phyloP scores from a whole-genome alignment of 768 basidiomycete species.

The Suillus weaverae region DNA sequence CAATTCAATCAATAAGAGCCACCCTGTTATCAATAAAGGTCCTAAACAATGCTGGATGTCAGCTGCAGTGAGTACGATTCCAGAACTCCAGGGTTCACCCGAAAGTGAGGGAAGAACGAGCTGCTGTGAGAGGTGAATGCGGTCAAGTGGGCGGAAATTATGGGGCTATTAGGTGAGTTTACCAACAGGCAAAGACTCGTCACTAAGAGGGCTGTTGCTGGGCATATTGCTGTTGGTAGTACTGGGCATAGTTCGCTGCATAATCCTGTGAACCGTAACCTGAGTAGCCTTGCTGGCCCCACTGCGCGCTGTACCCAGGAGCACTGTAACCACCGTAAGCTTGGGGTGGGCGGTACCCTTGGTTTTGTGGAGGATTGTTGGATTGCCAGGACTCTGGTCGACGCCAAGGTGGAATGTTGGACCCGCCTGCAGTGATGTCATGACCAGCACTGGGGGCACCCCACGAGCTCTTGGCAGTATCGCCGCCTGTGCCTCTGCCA shows the following conservation, averaged over 20 bases:
- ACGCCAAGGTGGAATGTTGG: slow-evolving; percentile 88
- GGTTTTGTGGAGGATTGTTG: slow-evolving; percentile 45
- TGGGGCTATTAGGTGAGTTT: slow-evolving; percentile 3
- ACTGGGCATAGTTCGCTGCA: slow-evolving; percentile 74
- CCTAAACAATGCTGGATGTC: slow-evolving; percentile 8
- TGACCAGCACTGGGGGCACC: slow-evolving; percentile 66
- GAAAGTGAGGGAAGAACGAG: slow-evolving; percentile 1
- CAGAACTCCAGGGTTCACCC: background rate
- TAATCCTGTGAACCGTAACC: slow-evolving; percentile 60
- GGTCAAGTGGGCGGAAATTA: slow-evolving; percentile 2
- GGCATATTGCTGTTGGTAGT: slow-evolving; percentile 86
- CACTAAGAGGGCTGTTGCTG: slow-evolving; percentile 53
- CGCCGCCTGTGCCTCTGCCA: slow-evolving; percentile 53
- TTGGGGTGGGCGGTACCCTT: slow-evolving; percentile 72
- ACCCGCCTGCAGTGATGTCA: slow-evolving; percentile 58
- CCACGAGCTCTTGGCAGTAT: slow-evolving; percentile 55
- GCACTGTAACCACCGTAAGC: slow-evolving; percentile 48
- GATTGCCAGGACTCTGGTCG: slow-evolving; percentile 87
- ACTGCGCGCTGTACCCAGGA: slow-evolving; percentile 43
- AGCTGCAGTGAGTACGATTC: slow-evolving; percentile 5
- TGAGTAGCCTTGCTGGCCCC: slow-evolving; percentile 37
- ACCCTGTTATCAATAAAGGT: slow-evolving; percentile 8
- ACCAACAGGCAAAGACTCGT: slow-evolving; percentile 2
- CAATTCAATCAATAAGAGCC: slow-evolving; percentile 7
- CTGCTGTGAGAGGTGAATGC: slow-evolving; percentile 4